phyloP scores from a whole-genome alignment of 2,329 filamentous ascomycete species.

The Ascochyta pisi region DNA sequence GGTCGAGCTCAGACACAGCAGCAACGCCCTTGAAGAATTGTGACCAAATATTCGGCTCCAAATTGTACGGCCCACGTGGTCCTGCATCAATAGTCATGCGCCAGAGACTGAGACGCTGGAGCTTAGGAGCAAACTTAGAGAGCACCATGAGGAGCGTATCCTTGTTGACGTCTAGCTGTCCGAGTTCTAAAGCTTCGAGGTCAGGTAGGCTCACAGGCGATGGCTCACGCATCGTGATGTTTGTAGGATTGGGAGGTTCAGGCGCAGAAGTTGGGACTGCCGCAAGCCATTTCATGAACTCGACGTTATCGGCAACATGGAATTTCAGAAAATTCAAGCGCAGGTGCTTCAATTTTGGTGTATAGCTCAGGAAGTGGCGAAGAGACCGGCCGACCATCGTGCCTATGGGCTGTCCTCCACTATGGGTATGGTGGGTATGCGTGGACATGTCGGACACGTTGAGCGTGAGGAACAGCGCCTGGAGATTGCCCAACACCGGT shows the following conservation, averaged over 20 bases:
- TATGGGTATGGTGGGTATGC: conserved; percentile 20
- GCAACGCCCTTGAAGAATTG: conserved; percentile 24
- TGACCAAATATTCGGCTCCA: conserved; percentile 29
- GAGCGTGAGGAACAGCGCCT: conserved; percentile 55
- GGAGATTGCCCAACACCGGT: conserved; percentile 56
- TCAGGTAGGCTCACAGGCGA: conserved; percentile 20
- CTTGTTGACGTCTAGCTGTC: conserved; percentile 23
- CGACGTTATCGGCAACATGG: conserved; percentile 22
- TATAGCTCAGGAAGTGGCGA: conserved; percentile 50
- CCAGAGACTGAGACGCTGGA: conserved; percentile 57
- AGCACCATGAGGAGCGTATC: conserved; percentile 22
- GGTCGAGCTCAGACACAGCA: conserved; percentile 17
- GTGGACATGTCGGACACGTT: conserved; percentile 8
- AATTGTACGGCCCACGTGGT: conserved; percentile 1
- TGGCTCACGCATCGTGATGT: conserved; percentile 10
- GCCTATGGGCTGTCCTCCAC: conserved; percentile 12
- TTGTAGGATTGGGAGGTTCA: not conserved
- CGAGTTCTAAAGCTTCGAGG: conserved; percentile 33
- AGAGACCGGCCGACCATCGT: conserved; percentile 24
- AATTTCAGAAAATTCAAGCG: conserved; percentile 58
- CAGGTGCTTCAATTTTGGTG: conserved; percentile 58
- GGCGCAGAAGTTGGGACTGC: not conserved
- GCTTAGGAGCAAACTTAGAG: conserved; percentile 53
- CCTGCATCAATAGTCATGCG: conserved; percentile 45
- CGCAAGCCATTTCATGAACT: conserved; percentile 51